These are phyloP conservation scores for Nicotiana attenuata DNA, from an alignment of 257 asterid genomes.

Conservation along the genomic window DNA sequence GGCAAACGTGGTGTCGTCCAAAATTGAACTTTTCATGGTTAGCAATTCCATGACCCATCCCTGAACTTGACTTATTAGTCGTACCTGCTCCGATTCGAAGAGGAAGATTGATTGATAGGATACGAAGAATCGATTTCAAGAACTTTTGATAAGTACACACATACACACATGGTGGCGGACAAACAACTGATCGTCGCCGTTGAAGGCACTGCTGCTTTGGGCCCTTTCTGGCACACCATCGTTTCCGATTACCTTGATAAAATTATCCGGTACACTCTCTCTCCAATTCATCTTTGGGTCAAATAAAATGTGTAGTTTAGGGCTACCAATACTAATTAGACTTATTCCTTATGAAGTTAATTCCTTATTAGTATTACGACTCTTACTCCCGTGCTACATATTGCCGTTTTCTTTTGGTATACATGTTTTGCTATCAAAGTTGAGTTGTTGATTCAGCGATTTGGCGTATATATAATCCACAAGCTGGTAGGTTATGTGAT, in stretches of 20 bases:
- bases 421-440: not conserved
- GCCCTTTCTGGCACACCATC: slow-evolving; percentile 76
- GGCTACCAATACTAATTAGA: not conserved
- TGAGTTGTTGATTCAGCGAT: not conserved
- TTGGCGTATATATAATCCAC: not conserved
- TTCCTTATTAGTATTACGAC: not conserved
- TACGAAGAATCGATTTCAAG: not conserved
- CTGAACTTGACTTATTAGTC: not conserved
- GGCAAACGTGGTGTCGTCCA: not conserved
- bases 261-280: slow-evolving; percentile 50
- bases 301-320: not conserved
- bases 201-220: slow-evolving; percentile 96
- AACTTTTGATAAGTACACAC: not conserved
- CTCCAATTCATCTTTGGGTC: not conserved
- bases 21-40: not conserved
- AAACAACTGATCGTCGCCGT: slow-evolving; percentile 78
- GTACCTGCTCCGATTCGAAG: not conserved
- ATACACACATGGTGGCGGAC: slow-evolving; percentile 24
- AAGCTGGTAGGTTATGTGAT: not conserved
- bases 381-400: not conserved
- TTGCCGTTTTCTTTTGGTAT: not conserved
- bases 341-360: not conserved
- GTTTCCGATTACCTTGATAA: slow-evolving; percentile 83
- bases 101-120: not conserved
- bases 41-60: not conserved